phyloP scores from a whole-genome alignment of 306 rosid species.

The Lathyrus sativus region DNA sequence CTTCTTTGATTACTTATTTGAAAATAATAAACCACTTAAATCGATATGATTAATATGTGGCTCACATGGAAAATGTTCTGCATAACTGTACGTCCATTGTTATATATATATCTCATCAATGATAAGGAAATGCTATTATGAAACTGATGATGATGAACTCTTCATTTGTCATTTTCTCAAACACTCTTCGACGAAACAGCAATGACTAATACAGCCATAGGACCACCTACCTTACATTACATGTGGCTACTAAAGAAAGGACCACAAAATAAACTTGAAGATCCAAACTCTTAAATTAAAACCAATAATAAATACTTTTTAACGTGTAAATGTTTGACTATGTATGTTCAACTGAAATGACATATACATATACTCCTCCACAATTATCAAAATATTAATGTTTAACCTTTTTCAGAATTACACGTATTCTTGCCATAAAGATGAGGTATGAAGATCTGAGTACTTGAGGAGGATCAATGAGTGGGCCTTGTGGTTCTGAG shows the following conservation, averaged over 20 bases:
- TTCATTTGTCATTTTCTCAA: background rate
- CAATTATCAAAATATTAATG: too few relatives aligned
- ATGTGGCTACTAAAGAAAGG: background rate
- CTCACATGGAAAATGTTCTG: background rate
- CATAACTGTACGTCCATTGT: background rate
- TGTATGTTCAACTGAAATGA: background rate
- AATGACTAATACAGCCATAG: background rate
- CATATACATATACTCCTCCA: background rate
- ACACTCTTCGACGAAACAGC: constrained; percentile 32
- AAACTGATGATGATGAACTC: background rate
- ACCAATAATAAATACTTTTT: too few relatives aligned
- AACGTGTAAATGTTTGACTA: background rate
- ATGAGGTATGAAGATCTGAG: too few relatives aligned
- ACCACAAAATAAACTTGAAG: constrained; percentile 19
- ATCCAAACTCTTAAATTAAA: background rate
- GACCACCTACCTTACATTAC: background rate
- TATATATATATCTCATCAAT: constrained; percentile 29
- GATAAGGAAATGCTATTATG: constrained; percentile 6
- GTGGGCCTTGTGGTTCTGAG: too few relatives aligned
- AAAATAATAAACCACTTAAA: background rate
- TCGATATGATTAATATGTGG: constrained; percentile 12
- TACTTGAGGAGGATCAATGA: too few relatives aligned
- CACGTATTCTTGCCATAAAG: too few relatives aligned
- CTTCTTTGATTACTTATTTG: constrained; percentile 19
- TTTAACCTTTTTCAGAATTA: too few relatives aligned